Evolutionary conservation across 2,329 filamentous ascomycete species (phyloP).

Genomic region (Cercospora sesami): DNA sequence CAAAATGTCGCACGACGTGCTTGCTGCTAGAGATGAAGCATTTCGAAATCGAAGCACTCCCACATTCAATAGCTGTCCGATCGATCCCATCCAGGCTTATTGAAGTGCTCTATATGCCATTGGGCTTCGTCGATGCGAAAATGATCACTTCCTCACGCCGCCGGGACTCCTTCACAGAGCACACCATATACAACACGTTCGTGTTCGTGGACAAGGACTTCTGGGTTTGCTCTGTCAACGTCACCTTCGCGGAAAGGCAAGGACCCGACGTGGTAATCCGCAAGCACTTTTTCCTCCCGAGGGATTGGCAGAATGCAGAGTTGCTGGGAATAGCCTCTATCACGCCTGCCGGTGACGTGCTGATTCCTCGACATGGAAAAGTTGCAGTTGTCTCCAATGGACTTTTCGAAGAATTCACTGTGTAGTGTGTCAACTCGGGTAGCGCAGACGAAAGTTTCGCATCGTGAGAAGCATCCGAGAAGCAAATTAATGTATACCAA

Average conservation of each 20-base stretch:
- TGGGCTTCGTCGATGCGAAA: background rate
- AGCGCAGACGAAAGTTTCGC: too few relatives aligned
- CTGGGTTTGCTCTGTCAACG: background rate
- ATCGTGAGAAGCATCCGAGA: too few relatives aligned
- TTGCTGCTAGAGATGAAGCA: background rate
- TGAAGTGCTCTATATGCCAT: background rate
- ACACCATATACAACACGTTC: background rate
- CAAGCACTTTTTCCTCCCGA: background rate
- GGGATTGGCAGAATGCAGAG: background rate
- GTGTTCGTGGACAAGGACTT: background rate
- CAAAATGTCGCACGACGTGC: background rate
- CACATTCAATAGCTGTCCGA: background rate
- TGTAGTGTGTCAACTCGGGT: background rate
- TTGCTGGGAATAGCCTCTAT: background rate
- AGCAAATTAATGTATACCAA: background rate
- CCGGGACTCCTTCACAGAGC: background rate
- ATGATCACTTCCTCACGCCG: background rate
- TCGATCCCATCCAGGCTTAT: background rate
- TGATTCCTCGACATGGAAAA: background rate
- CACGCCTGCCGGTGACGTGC: background rate
- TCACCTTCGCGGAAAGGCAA: background rate
- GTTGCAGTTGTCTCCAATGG: background rate
- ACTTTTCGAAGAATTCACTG: background rate
- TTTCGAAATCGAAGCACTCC: background rate
- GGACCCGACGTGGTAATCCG: background rate